A percentile compares a stretch with the other conserved stretches of the same genome.
phyloP scores from a whole-genome alignment of 441 rosid genomes.

The Capsella rubella region DNA sequence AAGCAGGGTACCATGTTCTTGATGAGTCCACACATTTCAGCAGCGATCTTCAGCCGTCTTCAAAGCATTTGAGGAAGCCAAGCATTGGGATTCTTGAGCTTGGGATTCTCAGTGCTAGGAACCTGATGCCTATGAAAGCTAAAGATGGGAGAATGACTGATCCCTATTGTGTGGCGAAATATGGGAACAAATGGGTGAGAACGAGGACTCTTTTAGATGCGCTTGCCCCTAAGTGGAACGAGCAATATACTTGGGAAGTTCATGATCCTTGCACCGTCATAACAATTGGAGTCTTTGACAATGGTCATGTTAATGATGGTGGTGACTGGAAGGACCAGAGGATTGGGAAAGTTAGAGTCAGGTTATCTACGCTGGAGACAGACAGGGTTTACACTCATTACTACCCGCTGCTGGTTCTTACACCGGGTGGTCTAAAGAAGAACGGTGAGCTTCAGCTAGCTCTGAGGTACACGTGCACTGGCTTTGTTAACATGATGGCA shows the following conservation, averaged over 20 bases:
- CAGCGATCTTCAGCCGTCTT: slow-evolving; percentile 74
- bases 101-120: slow-evolving; percentile 67
- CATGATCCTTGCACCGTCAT: slow-evolving; percentile 71
- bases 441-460: slow-evolving; percentile 74
- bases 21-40: slow-evolving; percentile 76
- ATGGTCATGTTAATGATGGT: slow-evolving; percentile 62
- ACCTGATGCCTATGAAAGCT: slow-evolving; percentile 67
- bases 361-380: slow-evolving; percentile 67
- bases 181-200: slow-evolving; percentile 78
- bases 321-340: slow-evolving; percentile 65
- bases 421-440: slow-evolving; percentile 59
- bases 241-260: slow-evolving; percentile 80
- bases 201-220: slow-evolving; percentile 71
- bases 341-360: slow-evolving; percentile 73
- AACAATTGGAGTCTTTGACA: slow-evolving; percentile 68
- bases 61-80: slow-evolving; percentile 59
- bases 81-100: slow-evolving; percentile 69
- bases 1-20: slow-evolving; percentile 73
- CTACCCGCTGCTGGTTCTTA: slow-evolving; percentile 67
- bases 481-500: slow-evolving; percentile 69
- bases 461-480: slow-evolving; percentile 67
- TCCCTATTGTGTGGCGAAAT: slow-evolving; percentile 74
- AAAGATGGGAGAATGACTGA: slow-evolving; percentile 62
- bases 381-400: slow-evolving; percentile 69
- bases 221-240: slow-evolving; percentile 66